Conservation (phyloP, 2,329 filamentous ascomycete species). For the Trichophyton mentagrophytes region DNA sequence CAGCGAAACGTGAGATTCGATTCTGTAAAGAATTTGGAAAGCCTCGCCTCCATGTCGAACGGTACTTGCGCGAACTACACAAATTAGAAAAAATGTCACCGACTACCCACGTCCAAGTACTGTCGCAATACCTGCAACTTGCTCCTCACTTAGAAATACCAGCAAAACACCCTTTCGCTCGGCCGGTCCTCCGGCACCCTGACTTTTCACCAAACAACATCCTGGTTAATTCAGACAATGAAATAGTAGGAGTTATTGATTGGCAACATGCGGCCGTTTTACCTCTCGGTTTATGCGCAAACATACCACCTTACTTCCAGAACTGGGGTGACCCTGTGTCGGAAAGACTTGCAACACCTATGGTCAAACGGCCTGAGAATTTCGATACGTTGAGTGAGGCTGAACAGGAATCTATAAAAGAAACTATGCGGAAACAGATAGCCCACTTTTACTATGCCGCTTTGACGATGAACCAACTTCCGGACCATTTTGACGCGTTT, state of each 20-base stretch:
- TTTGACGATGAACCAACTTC: slow-evolving; percentile 16
- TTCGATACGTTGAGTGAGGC: slow-evolving; percentile 13
- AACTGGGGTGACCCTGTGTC: slow-evolving; percentile 23
- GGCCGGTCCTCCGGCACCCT: slow-evolving; percentile 16
- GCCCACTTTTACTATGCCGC: slow-evolving; percentile 20
- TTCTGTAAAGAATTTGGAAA: slow-evolving; percentile 15
- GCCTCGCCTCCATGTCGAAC: slow-evolving; percentile 9
- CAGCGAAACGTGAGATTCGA: slow-evolving; percentile 14
- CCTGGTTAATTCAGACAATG: slow-evolving; percentile 7
- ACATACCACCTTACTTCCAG: slow-evolving; percentile 24
- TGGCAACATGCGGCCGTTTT: slow-evolving; percentile 11
- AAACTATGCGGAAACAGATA: slow-evolving; percentile 15
- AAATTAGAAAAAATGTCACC: slow-evolving; percentile 6
- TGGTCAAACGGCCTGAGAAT: slow-evolving; percentile 17
- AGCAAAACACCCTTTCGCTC: slow-evolving; percentile 2
- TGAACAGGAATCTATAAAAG: slow-evolving; percentile 16
- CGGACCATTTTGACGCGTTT: slow-evolving; percentile 18
- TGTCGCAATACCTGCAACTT: slow-evolving; percentile 17
- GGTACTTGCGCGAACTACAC: neutral
- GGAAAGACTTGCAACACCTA: slow-evolving; percentile 14
- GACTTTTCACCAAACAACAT: slow-evolving; percentile 11
- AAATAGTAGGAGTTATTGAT: slow-evolving; percentile 11
- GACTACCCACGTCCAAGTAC: slow-evolving; percentile 14
- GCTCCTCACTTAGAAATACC: slow-evolving; percentile 12
- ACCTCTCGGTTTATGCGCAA: slow-evolving; percentile 15